Base-by-base conservation (phyloP, 2,329 filamentous ascomycete genomes). In the Pleoardoris graminearum region DNA sequence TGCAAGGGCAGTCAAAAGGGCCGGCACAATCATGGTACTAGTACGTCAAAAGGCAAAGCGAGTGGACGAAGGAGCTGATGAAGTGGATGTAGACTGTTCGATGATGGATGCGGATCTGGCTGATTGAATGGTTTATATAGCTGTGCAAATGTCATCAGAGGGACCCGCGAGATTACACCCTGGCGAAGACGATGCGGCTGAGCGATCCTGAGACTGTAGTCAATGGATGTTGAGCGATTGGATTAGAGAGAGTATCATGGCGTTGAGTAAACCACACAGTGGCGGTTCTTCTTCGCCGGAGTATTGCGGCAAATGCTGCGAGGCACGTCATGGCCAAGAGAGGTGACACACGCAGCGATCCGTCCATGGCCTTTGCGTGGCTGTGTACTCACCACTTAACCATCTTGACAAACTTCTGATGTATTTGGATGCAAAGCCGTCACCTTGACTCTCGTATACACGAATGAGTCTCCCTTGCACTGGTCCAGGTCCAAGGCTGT, bases 31-130 rank as follows among this genome's bases (percentile, higher is more conserved):
- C 65, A 68, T 66, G 36, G 35, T 60, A 47, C 48, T 7, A 47
- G 44, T 51, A 45, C 35, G 19, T n/a, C 44, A 16, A 45, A 17
- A 32, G 16, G 35, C 7, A 7, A 29, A 51, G 37, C 51, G 44
- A 59, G 47, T 19, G 49, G 54, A 51, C 53, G 48, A 51, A 52
- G 51, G 38, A 55, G 45, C 35, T 35, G 43, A 52, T 52, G 35
- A 55, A 63, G 59, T 52, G 57, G 61, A 43, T 58, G 56, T 57
- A 50, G 29, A 33, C 10, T 63, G 60, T 53, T 60, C 48, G 60
- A 63, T 60, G 46, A 47, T 30, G 17, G 29, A 43, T 43, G 46
- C 2, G 10, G 8, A 16, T n/a, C 12, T 29, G 42, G 8, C 16
- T 3, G 2, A 17, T 7, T 19, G 21, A 25, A 32, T 19, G 2